Base-by-base conservation (phyloP, 2,329 filamentous ascomycete species). In the Cordyceps militaris region DNA sequence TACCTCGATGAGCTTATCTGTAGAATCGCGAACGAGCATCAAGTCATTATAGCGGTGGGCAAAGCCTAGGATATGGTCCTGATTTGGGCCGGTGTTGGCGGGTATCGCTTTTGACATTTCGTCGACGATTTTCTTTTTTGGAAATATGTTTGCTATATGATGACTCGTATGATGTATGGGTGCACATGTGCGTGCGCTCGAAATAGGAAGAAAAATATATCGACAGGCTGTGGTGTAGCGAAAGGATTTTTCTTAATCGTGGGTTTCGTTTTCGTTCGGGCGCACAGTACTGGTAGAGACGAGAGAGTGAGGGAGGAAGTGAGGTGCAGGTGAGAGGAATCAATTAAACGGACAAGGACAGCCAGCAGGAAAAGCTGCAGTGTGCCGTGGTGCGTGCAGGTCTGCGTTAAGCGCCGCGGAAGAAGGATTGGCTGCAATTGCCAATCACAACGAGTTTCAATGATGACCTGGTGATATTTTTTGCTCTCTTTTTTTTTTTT, bases 11-110 rank as follows among this genome's bases (percentile, higher is more conserved):
- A 59, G 52, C 21, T 56, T 49, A 59, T 59, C 57, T 26, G 52
- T 50, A 30, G 46, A 50, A 23, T 59, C 57, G 14, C 57, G 57
- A 14, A 55, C 50, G 11, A 6, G 16, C 57, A 55, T 54, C 13
- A 59, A 47, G 14, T 59, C 57, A n/a, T 51, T 54, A 26, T 51
- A 59, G 26, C 57, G 57, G n/a, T 56, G 28, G 57, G 47, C 57
- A 51, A 59, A 59, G 9, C n/a, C 38, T n/a, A 47, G 13, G 46
- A 56, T 40, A 16, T 51, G 40, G 47, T 43, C 46, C 32, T 51
- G 47, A 47, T 30, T 46, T 26, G 55, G 47, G 23, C 32, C 53
- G 32, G 42, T 32, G 23, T 56, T 47, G 16, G 32, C 40, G 7
- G 53, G 42, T 40, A 47, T 28, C 16, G 53, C 5, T 47, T 48